Evolutionary conservation across 2,329 filamentous ascomycete species (phyloP).

Genomic region (Talaromyces amestolkiae): DNA sequence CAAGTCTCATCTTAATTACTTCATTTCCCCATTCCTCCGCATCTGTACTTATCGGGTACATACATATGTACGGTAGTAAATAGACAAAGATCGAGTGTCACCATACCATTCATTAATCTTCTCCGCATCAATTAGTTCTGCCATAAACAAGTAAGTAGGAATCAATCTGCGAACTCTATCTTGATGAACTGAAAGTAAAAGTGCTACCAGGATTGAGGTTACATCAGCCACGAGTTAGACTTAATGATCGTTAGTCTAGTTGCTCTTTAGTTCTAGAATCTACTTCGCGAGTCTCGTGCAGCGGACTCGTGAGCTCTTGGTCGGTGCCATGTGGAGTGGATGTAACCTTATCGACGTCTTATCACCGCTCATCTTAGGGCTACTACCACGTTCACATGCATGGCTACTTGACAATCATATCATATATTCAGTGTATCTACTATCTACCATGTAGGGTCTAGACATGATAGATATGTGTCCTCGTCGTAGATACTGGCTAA

Average conservation of each 20-base stretch:
- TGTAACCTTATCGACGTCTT: conserved; percentile 3
- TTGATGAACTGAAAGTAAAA: background rate
- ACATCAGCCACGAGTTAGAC: conserved; percentile 6
- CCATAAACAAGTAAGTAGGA: too few species aligned
- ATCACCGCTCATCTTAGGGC: background rate
- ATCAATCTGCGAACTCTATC: background rate
- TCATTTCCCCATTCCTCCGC: background rate
- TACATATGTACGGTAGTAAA: background rate
- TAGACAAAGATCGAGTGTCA: background rate
- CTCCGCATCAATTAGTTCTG: background rate
- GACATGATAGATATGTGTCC: too few species aligned
- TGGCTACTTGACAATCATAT: background rate
- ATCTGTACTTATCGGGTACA: too few species aligned
- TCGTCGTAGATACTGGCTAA: conserved; percentile 33
- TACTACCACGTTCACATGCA: background rate
- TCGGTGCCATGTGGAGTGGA: background rate
- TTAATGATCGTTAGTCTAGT: background rate
- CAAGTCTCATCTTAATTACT: background rate
- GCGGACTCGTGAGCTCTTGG: background rate
- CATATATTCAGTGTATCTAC: background rate
- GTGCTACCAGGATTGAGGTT: background rate
- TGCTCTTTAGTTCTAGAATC: background rate
- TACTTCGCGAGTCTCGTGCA: background rate
- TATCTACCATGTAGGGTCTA: background rate
- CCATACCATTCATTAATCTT: background rate